A percentile compares a stretch with the other conserved stretches of the same genome.
Evolutionary conservation across 2,329 filamentous ascomycete species (phyloP).

Genomic region (Aspergillus flavus): DNA sequence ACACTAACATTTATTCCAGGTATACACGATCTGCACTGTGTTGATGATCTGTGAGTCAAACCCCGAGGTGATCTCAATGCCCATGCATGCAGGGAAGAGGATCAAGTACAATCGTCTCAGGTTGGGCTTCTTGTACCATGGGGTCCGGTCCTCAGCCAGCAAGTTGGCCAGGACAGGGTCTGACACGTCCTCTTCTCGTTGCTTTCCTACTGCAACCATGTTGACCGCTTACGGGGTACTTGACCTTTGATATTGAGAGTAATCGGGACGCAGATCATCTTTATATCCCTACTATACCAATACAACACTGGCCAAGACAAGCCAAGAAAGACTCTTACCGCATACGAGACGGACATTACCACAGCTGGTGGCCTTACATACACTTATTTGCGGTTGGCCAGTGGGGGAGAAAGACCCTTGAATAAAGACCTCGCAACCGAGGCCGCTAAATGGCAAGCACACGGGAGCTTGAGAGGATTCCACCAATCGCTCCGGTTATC

Average conservation of each 20-base stretch:
- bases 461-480: not conserved
- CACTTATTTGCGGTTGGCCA: not conserved
- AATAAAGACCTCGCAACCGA: not conserved
- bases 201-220: constrained; percentile 26
- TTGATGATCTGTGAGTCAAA: constrained; percentile 59
- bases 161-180: constrained; percentile 27
- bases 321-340: not conserved
- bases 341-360: not conserved
- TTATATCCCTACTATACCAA: not conserved
- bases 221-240: not conserved
- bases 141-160: constrained; percentile 39
- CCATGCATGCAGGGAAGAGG: constrained; percentile 63
- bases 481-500: not conserved
- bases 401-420: not conserved
- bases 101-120: constrained; percentile 59
- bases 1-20: constrained; percentile 42
- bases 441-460: not conserved
- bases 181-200: constrained; percentile 27
- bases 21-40: constrained; percentile 44
- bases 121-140: constrained; percentile 64
- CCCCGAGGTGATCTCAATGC: constrained; percentile 64
- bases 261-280: not conserved
- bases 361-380: not conserved
- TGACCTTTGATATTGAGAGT: not conserved
- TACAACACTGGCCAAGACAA: not conserved